phyloP scores from a whole-genome alignment of 257 asterid species.

The Salvia hispanica region DNA sequence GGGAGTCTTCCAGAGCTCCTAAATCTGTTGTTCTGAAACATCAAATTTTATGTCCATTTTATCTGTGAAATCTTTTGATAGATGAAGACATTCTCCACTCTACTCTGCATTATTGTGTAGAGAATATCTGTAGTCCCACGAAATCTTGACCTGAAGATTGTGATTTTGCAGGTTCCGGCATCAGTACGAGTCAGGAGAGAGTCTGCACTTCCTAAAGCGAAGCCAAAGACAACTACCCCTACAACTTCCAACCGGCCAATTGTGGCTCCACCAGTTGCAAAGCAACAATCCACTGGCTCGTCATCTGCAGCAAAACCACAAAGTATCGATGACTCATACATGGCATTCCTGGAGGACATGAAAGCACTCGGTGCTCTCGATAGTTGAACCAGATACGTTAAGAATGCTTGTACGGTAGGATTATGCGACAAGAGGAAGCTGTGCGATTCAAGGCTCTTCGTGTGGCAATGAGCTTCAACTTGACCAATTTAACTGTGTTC shows the following conservation, averaged over 20 bases:
- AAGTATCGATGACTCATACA: conserved; percentile 86
- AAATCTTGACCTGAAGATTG: conserved; percentile 13
- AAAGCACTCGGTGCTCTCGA: conserved; percentile 90
- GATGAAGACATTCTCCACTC: background rate
- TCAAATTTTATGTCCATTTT: background rate
- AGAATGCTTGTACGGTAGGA: background rate
- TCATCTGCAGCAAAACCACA: conserved; percentile 58
- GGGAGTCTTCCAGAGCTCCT: background rate
- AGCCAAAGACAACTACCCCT: conserved; percentile 53
- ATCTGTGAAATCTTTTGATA: background rate
- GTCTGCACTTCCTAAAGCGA: conserved; percentile 61
- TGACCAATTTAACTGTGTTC: background rate
- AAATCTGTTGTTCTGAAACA: background rate
- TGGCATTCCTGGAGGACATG: conserved; percentile 93
- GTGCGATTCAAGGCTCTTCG: background rate
- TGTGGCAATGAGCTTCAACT: conserved; percentile 10
- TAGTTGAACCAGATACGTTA: conserved; percentile 32
- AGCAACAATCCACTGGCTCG: conserved; percentile 46
- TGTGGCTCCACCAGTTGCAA: conserved; percentile 42
- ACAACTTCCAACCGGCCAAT: conserved; percentile 46
- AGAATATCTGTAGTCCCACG: conserved; percentile 12
- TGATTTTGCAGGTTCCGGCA: conserved; percentile 74
- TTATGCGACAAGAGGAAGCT: conserved; percentile 17
- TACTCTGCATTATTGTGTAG: background rate
- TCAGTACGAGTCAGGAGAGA: conserved; percentile 92